Conservation (phyloP, 129 eudicot species). For the Flaveria linearis region DNA sequence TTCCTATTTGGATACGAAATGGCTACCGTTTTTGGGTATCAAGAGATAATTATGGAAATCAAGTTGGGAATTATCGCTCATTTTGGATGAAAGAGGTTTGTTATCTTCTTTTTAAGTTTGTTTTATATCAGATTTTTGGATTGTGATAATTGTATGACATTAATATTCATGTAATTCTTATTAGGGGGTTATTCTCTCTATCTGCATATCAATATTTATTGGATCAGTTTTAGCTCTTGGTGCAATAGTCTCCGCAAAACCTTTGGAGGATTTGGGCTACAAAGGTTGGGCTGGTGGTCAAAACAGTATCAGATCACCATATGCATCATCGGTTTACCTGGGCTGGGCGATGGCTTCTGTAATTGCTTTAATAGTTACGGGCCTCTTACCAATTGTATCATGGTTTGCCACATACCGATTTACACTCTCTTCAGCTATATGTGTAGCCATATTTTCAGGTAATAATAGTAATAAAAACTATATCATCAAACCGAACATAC, state of each 20-base stretch:
- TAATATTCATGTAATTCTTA: neutral
- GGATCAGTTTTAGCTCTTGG: constrained; percentile 89
- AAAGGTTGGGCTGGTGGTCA: constrained; percentile 64
- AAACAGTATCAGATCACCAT: constrained; percentile 68
- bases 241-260: constrained; percentile 85
- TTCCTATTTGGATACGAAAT: constrained; percentile 88
- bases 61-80: constrained; percentile 52
- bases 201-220: constrained; percentile 68
- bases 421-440: constrained; percentile 77
- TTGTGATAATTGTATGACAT: neutral
- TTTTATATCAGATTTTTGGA: neutral
- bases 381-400: constrained; percentile 85
- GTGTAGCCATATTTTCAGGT: constrained; percentile 90
- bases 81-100: constrained; percentile 81
- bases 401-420: constrained; percentile 97
- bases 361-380: constrained; percentile 77
- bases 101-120: neutral
- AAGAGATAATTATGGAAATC: constrained; percentile 53
- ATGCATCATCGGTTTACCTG: constrained; percentile 72
- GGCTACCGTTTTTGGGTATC: constrained; percentile 88
- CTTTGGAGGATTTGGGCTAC: constrained; percentile 83
- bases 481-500: neutral
- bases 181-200: constrained; percentile 78
- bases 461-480: neutral
- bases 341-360: constrained; percentile 98